These are phyloP conservation scores for Colletotrichum sp. DNA, from an alignment of 2,329 filamentous ascomycete species.

Conservation along the genomic window DNA sequence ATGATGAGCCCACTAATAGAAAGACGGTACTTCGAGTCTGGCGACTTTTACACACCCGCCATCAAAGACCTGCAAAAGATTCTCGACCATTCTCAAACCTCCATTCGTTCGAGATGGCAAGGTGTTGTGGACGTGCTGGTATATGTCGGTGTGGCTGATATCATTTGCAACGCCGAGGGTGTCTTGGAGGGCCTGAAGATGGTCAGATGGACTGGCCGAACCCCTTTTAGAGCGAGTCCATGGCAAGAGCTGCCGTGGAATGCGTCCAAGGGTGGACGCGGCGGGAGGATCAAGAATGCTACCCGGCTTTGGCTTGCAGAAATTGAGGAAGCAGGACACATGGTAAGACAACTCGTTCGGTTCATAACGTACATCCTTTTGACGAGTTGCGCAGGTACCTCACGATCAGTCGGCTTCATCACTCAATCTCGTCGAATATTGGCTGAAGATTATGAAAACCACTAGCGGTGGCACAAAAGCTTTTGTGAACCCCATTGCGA, in stretches of 20 bases:
- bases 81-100: neutral
- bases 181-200: neutral
- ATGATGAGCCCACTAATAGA: neutral
- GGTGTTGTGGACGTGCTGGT: neutral
- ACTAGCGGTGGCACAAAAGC: neutral
- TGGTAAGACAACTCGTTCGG: neutral
- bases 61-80: neutral
- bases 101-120: neutral
- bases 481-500: neutral
- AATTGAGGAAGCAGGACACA: neutral
- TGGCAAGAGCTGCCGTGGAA: neutral
- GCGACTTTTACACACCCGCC: neutral
- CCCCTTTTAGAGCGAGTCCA: neutral
- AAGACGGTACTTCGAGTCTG: neutral
- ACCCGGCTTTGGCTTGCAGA: neutral
- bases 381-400: neutral
- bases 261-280: neutral
- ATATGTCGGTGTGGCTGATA: neutral
- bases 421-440: neutral
- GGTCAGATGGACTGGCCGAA: neutral
- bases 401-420: neutral
- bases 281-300: neutral
- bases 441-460: neutral
- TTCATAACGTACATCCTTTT: neutral
- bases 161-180: conserved; percentile 10